Percentiles rank a stretch among this genome's conserved stretches.
These are phyloP conservation scores for Daedaleopsis nitida DNA, from an alignment of 768 basidiomycete genomes.

Conservation along the genomic window DNA sequence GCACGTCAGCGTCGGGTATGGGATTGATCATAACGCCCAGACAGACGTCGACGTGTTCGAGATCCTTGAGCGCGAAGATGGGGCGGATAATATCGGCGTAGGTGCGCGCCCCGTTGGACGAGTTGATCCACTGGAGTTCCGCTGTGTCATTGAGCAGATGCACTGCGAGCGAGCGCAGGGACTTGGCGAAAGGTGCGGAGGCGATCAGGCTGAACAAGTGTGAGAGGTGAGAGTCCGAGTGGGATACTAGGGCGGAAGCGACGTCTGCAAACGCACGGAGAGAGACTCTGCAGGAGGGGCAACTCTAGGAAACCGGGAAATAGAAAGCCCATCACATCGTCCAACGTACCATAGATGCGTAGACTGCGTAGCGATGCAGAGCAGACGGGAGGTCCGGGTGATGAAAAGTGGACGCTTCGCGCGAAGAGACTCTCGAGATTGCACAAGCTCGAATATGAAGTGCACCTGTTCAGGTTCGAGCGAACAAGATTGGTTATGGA, in stretches of 20 bases:
- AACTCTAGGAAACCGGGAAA: background rate
- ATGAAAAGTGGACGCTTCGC: background rate
- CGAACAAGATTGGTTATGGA: background rate
- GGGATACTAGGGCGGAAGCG: background rate
- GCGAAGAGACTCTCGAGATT: background rate
- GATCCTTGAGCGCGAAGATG: background rate
- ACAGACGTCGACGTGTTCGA: background rate
- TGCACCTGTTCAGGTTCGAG: background rate
- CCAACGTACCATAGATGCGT: background rate
- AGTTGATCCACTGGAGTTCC: background rate
- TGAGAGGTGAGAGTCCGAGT: background rate
- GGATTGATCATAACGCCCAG: background rate
- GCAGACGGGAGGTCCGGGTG: background rate
- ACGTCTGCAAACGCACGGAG: background rate
- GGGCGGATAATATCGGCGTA: background rate
- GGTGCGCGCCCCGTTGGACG: background rate
- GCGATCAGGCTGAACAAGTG: background rate
- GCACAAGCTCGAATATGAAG: background rate
- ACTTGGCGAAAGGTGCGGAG: background rate
- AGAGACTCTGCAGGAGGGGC: background rate
- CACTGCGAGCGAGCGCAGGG: background rate
- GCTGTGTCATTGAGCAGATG: background rate
- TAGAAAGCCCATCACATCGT: constrained; percentile 2
- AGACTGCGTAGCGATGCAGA: background rate
- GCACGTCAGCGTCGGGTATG: background rate